Evolutionary conservation across 2,329 filamentous ascomycete genomes (phyloP).

Genomic region (Monilinia fructicola): DNA sequence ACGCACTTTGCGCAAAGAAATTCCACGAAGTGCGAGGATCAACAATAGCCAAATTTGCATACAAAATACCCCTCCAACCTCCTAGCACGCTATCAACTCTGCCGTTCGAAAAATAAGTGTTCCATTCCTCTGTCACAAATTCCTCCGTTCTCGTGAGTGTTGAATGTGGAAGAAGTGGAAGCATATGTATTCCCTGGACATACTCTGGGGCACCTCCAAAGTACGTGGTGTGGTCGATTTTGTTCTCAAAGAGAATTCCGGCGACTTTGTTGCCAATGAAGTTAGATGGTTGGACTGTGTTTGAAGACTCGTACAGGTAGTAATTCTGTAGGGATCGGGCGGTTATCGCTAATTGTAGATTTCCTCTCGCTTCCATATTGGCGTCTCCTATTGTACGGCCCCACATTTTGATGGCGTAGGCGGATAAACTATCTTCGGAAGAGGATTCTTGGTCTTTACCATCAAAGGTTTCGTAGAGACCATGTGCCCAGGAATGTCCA

Average conservation of each 20-base stretch:
- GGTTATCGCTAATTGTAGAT: conserved; percentile 80
- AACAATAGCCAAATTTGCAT: conserved; percentile 76
- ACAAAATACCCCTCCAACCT: conserved; percentile 84
- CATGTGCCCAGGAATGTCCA: conserved; percentile 91
- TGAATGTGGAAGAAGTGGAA: conserved; percentile 47
- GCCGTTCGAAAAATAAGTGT: conserved; percentile 69
- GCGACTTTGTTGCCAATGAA: conserved; percentile 78
- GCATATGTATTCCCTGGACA: conserved; percentile 54
- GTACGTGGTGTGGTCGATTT: conserved; percentile 88
- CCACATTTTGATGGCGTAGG: conserved; percentile 89
- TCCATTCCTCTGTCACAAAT: conserved; percentile 84
- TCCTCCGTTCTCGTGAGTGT: conserved; percentile 62
- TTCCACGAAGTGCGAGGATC: conserved; percentile 68
- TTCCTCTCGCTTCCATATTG: conserved; percentile 73
- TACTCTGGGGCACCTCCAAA: conserved; percentile 74
- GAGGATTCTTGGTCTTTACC: conserved; percentile 86
- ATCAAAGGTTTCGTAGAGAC: conserved; percentile 67
- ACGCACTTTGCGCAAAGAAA: conserved; percentile 69
- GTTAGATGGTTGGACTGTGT: conserved; percentile 68
- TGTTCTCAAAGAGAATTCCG: conserved; percentile 86
- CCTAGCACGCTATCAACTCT: conserved; percentile 64
- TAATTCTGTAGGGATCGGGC: conserved; percentile 73
- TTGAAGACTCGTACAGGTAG: conserved; percentile 74
- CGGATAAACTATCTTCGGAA: conserved; percentile 85
- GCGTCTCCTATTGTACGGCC: conserved; percentile 72